Evolutionary conservation across 2,329 filamentous ascomycete genomes (phyloP), one percentile per base, ranked within the genome.

Genomic region (Arthrobotrys entomopaga): DNA sequence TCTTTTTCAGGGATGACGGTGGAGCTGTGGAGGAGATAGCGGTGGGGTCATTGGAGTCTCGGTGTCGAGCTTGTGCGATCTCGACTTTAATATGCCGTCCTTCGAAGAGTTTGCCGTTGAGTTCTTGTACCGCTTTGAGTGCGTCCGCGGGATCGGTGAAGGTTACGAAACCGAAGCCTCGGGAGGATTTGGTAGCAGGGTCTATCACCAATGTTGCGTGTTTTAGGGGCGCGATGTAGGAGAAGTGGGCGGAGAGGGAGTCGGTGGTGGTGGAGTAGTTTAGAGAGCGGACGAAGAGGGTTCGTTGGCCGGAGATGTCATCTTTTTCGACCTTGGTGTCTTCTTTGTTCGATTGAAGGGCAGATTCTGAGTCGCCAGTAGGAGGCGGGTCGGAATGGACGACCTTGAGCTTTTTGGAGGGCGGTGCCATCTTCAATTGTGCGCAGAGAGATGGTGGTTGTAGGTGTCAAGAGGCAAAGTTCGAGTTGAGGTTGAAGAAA

Each of bases 161-260:
- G 1, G 95, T 98, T 67, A 99, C 94, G 82, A 99, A 99, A 61
- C 95, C 95, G 81, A 93, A 99, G 16, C 95, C 94, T 80, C 92
- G 90, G 13, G 92, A 97, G 78, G 89, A 84, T 80, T 97, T 97
- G 1, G 93, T 96, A 77, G 89, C 85, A 15, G 91, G 88, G 81
- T 99, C 94, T 66, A 90, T 83, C 43, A 99, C 93, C 3, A 96
- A 93, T n/a, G 91, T 91, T 60, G 95, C 94, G 82, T 98, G 94
- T 82, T 97, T 98, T 80, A 99, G 88, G 6, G 96, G 93, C 79
- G 92, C 98, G 72, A 93, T 91, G 81, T 97, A 88, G 5, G 95
- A 98, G 83, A 99, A 99, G 82, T 93, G 90, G 71, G 92, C 89
- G 71, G 93, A 91, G 76, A 99, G 85, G 61, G 86, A 86, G 79